These are phyloP conservation scores for Lojkania enalia DNA, from an alignment of 2,329 filamentous ascomycete genomes.

Conservation along the genomic window DNA sequence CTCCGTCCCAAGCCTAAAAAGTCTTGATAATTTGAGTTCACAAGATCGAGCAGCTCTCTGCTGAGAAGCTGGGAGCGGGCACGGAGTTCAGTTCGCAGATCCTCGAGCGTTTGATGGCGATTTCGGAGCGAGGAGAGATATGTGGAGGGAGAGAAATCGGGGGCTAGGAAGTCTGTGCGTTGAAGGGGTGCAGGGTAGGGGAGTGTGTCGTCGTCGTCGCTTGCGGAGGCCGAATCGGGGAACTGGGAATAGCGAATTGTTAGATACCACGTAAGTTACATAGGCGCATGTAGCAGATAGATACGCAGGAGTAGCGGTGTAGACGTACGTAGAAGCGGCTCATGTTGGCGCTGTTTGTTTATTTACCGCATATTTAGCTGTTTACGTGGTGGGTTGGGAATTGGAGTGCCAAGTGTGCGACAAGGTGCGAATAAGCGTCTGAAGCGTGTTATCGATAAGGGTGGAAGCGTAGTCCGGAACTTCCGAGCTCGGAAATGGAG, in stretches of 20 bases:
- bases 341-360: conserved; percentile 41
- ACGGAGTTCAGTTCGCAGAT: conserved; percentile 83
- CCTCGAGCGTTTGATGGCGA: conserved; percentile 93
- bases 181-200: conserved; percentile 87
- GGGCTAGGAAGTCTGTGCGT: conserved; percentile 77
- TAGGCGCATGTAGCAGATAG: background rate
- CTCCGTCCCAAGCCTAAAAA: conserved; percentile 83
- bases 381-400: background rate
- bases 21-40: conserved; percentile 92
- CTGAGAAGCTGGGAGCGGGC: conserved; percentile 78
- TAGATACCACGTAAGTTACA: background rate
- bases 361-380: too few species aligned
- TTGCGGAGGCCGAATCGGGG: background rate
- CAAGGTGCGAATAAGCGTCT: conserved; percentile 8
- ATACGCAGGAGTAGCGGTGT: conserved; percentile 4
- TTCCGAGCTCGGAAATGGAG: too few species aligned
- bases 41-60: conserved; percentile 86
- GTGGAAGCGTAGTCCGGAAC: background rate
- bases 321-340: conserved; percentile 53
- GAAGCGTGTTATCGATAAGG: conserved; percentile 28
- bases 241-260: background rate
- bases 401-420: background rate
- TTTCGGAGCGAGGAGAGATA: conserved; percentile 84
- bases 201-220: conserved; percentile 55
- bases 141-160: conserved; percentile 72